Evolutionary conservation across 345 rosid species (phyloP).

Genomic region (Tarenaya hassleriana): DNA sequence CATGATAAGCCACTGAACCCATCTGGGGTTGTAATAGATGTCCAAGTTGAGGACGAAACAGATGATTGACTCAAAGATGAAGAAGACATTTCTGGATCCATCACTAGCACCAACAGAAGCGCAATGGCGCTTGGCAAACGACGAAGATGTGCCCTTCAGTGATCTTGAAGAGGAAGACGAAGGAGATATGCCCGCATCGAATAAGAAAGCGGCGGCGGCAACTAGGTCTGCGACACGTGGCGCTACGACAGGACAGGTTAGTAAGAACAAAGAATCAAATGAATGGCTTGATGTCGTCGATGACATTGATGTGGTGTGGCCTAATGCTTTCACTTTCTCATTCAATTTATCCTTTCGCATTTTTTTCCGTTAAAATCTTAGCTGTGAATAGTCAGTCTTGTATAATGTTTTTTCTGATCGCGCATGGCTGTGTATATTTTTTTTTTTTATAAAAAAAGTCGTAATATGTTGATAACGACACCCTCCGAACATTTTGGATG

Average conservation of each 20-base stretch:
- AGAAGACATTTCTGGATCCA: constrained; percentile 29
- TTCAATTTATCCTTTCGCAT: too few relatives aligned
- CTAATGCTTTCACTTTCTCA: too few relatives aligned
- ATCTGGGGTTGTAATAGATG: constrained; percentile 28
- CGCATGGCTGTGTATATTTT: too few relatives aligned
- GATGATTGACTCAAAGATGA: constrained; percentile 76
- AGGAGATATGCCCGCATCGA: not conserved
- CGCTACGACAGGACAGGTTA: constrained; percentile 23
- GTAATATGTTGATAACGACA: too few relatives aligned
- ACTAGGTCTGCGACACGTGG: too few relatives aligned
- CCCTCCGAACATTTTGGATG: too few relatives aligned
- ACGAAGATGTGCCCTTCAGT: constrained; percentile 69
- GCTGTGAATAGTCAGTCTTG: too few relatives aligned
- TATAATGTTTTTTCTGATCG: too few relatives aligned
- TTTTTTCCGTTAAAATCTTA: too few relatives aligned
- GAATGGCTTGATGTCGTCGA: constrained; percentile 68
- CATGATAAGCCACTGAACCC: constrained; percentile 27
- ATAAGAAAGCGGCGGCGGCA: too few relatives aligned
- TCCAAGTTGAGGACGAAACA: constrained; percentile 55
- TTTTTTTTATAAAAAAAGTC: too few relatives aligned
- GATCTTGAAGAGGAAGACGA: constrained; percentile 70
- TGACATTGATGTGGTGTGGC: constrained; percentile 40
- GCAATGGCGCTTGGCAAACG: constrained; percentile 38
- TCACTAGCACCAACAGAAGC: constrained; percentile 32
- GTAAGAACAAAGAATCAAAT: constrained; percentile 39